phyloP scores from a whole-genome alignment of 2,329 filamentous ascomycete species.

The Hysterium pulicare region DNA sequence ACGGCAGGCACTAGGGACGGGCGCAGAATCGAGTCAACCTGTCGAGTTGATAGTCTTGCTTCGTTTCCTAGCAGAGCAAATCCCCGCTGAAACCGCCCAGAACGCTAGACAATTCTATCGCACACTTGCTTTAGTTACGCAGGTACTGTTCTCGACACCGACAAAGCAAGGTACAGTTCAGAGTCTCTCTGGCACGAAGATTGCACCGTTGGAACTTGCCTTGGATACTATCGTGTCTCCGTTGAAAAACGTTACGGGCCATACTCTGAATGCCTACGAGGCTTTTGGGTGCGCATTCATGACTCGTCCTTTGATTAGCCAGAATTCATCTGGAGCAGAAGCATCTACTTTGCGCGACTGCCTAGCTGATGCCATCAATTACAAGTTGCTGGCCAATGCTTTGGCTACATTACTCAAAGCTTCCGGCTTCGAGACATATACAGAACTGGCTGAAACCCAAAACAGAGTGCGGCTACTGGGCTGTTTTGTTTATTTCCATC shows the following conservation, averaged over 20 bases:
- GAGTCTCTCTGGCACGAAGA: background rate
- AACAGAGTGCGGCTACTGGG: constrained; percentile 56
- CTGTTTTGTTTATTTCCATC: constrained; percentile 58
- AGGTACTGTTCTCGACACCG: constrained; percentile 9
- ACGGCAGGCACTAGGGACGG: no score
- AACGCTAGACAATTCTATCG: constrained; percentile 30
- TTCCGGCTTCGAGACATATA: constrained; percentile 22
- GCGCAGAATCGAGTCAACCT: no score
- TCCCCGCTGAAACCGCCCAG: constrained; percentile 31
- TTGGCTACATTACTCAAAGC: constrained; percentile 27
- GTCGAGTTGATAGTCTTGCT: constrained; percentile 22
- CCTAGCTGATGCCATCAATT: constrained; percentile 49
- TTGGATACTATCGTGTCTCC: constrained; percentile 26
- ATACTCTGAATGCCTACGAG: constrained; percentile 37
- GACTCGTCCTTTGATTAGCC: constrained; percentile 34
- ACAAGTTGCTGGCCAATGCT: constrained; percentile 42
- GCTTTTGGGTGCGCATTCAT: constrained; percentile 44
- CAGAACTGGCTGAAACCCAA: constrained; percentile 32
- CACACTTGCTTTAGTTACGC: constrained; percentile 25
- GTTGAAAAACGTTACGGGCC: constrained; percentile 29
- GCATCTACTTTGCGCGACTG: constrained; percentile 25
- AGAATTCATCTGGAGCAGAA: constrained; percentile 19
- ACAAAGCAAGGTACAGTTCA: constrained; percentile 5
- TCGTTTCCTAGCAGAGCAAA: constrained; percentile 29
- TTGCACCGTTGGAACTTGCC: constrained; percentile 13